These are phyloP conservation scores for Debaryomyces udenii DNA, from an alignment of 1,139 yeast species.

Conservation along the genomic window DNA sequence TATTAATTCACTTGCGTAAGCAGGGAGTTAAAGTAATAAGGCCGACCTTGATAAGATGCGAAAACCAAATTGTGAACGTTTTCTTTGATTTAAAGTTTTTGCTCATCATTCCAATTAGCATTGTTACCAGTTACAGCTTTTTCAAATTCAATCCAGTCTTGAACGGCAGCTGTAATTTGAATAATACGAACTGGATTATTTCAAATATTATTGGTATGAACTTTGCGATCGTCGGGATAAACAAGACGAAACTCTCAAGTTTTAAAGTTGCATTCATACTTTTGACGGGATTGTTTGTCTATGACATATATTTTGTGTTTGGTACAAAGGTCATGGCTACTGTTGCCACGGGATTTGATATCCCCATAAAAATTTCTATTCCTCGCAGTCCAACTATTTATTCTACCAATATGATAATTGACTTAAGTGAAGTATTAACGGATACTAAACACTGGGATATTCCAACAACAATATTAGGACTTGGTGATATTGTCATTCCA, in stretches of 20 bases:
- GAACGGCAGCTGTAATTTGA: conserved; percentile 14
- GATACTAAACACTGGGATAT: conserved; percentile 9
- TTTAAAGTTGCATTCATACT: conserved; percentile 50
- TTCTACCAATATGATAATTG: conserved; percentile 4
- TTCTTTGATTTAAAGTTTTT: conserved; percentile 39
- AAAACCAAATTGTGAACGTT: conserved; percentile 31
- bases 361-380: conserved; percentile 57
- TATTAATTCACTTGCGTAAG: conserved; percentile 16
- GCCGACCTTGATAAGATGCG: conserved; percentile 23
- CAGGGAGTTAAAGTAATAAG: conserved; percentile 21
- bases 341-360: conserved; percentile 59
- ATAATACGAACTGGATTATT: conserved; percentile 30
- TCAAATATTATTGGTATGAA: conserved; percentile 37
- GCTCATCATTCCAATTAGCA: conserved; percentile 25
- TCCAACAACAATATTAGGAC: conserved; percentile 37
- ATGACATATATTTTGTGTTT: conserved; percentile 71
- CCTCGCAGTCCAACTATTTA: conserved; percentile 34
- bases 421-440: conserved; percentile 8
- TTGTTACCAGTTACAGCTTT: conserved; percentile 22
- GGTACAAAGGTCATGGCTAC: conserved; percentile 63
- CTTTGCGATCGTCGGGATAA: conserved; percentile 40
- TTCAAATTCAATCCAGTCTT: conserved; percentile 26
- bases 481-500: conserved; percentile 66
- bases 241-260: conserved; percentile 32
- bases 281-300: conserved; percentile 54